Conservation (phyloP, 257 asterid species). For the Scutellaria barbata region DNA sequence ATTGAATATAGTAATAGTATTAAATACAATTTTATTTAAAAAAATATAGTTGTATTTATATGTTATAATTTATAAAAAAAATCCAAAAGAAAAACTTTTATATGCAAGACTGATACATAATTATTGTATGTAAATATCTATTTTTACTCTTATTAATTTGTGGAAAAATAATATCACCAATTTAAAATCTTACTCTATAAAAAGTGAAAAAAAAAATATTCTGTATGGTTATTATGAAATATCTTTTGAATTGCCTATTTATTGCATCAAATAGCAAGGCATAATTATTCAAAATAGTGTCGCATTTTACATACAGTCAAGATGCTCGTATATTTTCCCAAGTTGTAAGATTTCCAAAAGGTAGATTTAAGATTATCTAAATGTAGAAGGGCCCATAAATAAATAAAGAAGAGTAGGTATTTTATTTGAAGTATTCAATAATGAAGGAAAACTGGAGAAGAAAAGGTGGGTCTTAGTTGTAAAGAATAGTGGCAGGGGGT, state of each 20-base stretch:
- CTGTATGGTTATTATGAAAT: no score
- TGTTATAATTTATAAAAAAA: no score
- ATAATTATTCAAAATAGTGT: background rate
- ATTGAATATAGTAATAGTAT: no score
- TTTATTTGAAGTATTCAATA: background rate
- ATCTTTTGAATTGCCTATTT: background rate
- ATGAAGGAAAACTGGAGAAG: background rate
- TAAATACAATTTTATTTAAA: no score
- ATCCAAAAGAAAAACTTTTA: no score
- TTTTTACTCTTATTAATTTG: no score
- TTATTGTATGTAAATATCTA: no score
- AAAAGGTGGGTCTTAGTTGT: slow-evolving; percentile 24
- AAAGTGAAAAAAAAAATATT: no score
- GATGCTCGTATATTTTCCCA: background rate
- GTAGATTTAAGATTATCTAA: background rate
- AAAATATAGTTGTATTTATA: no score
- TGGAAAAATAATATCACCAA: no score
- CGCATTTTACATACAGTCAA: background rate
- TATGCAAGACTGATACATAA: no score
- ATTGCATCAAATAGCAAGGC: background rate
- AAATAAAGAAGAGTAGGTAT: background rate
- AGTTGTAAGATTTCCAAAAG: background rate
- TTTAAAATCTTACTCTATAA: no score
- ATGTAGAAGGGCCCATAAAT: background rate
- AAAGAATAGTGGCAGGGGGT: slow-evolving; percentile 21